phyloP scores from a whole-genome alignment of 2,329 filamentous ascomycete genomes.

The Exophiala aquamarina region DNA sequence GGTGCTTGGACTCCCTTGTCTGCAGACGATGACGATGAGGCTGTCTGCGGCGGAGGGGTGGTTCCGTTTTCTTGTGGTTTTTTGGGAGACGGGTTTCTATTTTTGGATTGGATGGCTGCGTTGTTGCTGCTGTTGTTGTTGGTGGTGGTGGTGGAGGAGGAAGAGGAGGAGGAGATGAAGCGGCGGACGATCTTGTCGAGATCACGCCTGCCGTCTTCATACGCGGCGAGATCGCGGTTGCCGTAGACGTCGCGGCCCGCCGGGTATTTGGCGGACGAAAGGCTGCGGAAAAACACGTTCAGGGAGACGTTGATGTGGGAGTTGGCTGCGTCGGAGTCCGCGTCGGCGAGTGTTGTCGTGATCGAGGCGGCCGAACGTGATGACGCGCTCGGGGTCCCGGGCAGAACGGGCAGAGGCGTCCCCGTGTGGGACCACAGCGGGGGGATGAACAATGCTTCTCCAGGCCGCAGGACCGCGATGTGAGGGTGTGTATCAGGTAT shows the following conservation, averaged over 20 bases:
- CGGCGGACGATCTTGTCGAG: conserved; percentile 60
- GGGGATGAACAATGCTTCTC: conserved; percentile 78
- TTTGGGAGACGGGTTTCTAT: too few relatives aligned
- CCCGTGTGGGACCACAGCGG: conserved; percentile 82
- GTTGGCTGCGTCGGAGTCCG: background rate
- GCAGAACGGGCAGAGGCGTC: conserved; percentile 50
- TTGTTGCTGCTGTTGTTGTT: background rate
- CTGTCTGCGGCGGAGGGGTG: background rate
- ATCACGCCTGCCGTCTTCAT: conserved; percentile 76
- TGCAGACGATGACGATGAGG: too few relatives aligned
- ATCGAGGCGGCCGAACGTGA: background rate
- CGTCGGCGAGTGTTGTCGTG: background rate
- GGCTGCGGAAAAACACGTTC: conserved; percentile 83
- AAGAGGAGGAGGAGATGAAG: conserved; percentile 7
- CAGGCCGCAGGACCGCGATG: conserved; percentile 65
- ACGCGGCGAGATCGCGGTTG: conserved; percentile 79
- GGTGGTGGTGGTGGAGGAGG: background rate
- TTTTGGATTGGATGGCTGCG: background rate
- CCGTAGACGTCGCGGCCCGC: conserved; percentile 81
- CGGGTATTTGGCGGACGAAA: conserved; percentile 64
- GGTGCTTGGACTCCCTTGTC: too few relatives aligned
- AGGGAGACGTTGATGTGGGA: conserved; percentile 67
- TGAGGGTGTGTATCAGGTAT: conserved; percentile 66
- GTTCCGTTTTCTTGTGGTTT: too few relatives aligned
- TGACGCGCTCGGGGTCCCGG: conserved; percentile 30